phyloP scores from a whole-genome alignment of 2,329 filamentous ascomycete species.

The Exophiala bonariae region DNA sequence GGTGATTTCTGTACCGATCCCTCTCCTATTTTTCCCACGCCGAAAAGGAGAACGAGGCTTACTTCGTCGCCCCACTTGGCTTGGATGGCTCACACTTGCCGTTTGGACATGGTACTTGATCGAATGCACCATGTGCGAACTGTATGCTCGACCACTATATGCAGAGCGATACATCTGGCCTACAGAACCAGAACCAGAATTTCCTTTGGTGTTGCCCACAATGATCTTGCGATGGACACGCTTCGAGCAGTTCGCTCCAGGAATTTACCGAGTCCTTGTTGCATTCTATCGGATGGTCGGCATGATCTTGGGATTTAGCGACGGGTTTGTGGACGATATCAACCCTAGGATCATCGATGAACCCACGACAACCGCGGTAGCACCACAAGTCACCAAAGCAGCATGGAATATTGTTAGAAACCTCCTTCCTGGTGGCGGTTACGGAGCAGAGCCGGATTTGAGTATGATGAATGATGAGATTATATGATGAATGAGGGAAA shows the following conservation, averaged over 20 bases:
- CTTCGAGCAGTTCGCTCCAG: slow-evolving; percentile 8
- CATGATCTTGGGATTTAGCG: slow-evolving; percentile 37
- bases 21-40: slow-evolving; percentile 28
- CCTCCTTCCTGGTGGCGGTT: slow-evolving; percentile 5
- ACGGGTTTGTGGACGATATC: slow-evolving; percentile 44
- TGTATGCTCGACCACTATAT: slow-evolving; percentile 53
- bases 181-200: slow-evolving; percentile 51
- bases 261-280: slow-evolving; percentile 16
- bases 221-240: slow-evolving; percentile 49
- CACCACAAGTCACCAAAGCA: slow-evolving; percentile 4
- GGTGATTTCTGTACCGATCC: slow-evolving; percentile 56
- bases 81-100: slow-evolving; percentile 41
- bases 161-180: slow-evolving; percentile 50
- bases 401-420: slow-evolving; percentile 7
- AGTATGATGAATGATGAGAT: slow-evolving; percentile 29
- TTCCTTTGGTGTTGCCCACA: slow-evolving; percentile 58
- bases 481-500: slow-evolving; percentile 19
- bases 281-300: slow-evolving; percentile 18
- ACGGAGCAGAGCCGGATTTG: slow-evolving; percentile 11
- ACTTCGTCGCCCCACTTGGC: slow-evolving; percentile 35
- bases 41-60: slow-evolving; percentile 30
- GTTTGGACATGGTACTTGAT: slow-evolving; percentile 50
- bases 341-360: background rate
- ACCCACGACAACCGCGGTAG: background rate
- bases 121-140: slow-evolving; percentile 50